These are phyloP conservation scores for Pyrenula aspistea DNA, from an alignment of 495 filamentous ascomycete species.

Conservation along the genomic window DNA sequence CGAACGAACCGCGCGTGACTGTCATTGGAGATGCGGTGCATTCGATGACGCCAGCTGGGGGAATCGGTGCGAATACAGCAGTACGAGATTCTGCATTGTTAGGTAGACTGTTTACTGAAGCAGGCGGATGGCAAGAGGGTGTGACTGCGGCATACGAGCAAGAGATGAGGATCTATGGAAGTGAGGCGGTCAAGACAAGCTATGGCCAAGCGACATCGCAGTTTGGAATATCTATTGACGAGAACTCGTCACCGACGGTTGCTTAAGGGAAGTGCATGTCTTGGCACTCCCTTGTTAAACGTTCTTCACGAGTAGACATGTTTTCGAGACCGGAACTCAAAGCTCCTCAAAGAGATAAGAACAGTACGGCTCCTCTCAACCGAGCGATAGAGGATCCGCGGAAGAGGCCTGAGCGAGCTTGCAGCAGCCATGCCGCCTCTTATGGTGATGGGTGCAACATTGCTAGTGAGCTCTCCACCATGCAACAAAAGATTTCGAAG, in stretches of 20 bases:
- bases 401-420: too few relatives aligned
- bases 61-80: constrained; percentile 47
- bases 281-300: too few relatives aligned
- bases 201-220: background rate
- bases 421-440: too few relatives aligned
- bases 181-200: background rate
- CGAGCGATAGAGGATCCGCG: too few relatives aligned
- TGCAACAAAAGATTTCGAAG: too few relatives aligned
- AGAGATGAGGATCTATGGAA: background rate
- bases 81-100: constrained; percentile 26
- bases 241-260: background rate
- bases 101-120: constrained; percentile 14
- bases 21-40: constrained; percentile 50
- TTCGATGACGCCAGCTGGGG: constrained; percentile 49
- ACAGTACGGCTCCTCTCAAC: too few relatives aligned
- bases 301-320: too few relatives aligned
- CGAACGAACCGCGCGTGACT: constrained; percentile 33
- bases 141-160: background rate
- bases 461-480: too few relatives aligned
- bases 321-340: too few relatives aligned
- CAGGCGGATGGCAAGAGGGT: constrained; percentile 3
- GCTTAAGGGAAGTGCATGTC: too few relatives aligned
- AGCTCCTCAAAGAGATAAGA: too few relatives aligned
- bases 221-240: background rate
- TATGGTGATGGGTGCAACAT: too few relatives aligned